Evolutionary conservation across 768 basidiomycete species (phyloP).

Genomic region (Leccinellum rugosiceps): DNA sequence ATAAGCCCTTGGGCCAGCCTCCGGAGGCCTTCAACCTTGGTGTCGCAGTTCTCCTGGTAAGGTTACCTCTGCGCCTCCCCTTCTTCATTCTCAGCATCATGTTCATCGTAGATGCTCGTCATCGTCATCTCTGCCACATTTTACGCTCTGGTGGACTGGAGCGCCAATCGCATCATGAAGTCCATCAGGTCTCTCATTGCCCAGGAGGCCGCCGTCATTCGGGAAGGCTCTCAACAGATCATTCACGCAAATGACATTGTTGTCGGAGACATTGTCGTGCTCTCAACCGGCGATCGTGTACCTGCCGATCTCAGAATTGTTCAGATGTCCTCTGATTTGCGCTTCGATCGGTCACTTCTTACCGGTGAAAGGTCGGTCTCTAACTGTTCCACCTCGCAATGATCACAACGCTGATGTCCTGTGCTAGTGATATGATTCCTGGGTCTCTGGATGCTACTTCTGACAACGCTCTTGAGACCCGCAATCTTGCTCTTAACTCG

Average conservation of each 20-base stretch:
- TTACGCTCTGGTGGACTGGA: slow-evolving; percentile 51
- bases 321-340: slow-evolving; percentile 47
- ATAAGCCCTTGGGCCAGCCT: slow-evolving; percentile 45
- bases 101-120: slow-evolving; percentile 36
- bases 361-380: slow-evolving; percentile 44
- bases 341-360: slow-evolving; percentile 51
- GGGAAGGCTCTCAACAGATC: slow-evolving; percentile 46
- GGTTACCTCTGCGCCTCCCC: slow-evolving; percentile 20
- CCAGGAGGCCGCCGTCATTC: slow-evolving; percentile 52
- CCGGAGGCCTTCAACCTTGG: slow-evolving; percentile 47
- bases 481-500: slow-evolving; percentile 47
- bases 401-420: neutral
- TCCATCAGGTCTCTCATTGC: slow-evolving; percentile 59
- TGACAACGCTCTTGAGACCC: slow-evolving; percentile 46
- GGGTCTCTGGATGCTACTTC: slow-evolving; percentile 45
- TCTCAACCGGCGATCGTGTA: slow-evolving; percentile 53
- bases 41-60: slow-evolving; percentile 47
- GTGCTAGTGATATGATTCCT: slow-evolving; percentile 39
- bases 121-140: slow-evolving; percentile 42
- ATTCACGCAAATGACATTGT: slow-evolving; percentile 54
- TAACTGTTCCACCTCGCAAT: neutral
- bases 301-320: slow-evolving; percentile 60
- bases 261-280: slow-evolving; percentile 53
- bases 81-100: slow-evolving; percentile 1
- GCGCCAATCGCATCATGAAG: slow-evolving; percentile 48